Conservation (phyloP, 2,329 filamentous ascomycete genomes). For the Arthrobotrys musiformis region DNA sequence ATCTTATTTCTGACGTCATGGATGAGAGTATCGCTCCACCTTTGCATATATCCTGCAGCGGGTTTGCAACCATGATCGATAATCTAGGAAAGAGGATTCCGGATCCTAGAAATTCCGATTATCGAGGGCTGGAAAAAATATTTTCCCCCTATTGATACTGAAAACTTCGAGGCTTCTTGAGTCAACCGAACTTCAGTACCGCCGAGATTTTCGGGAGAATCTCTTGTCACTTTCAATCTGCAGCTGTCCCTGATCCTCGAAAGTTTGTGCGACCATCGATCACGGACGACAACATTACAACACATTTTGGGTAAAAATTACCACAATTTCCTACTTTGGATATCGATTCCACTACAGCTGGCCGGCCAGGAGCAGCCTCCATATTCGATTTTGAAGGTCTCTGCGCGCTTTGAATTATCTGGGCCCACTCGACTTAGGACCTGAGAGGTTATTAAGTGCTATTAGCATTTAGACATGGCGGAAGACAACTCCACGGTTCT, state of each 20-base stretch:
- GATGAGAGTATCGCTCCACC: neutral
- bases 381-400: neutral
- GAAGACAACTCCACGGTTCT: neutral
- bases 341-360: neutral
- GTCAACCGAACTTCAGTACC: neutral
- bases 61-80: neutral
- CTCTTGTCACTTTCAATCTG: neutral
- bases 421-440: neutral
- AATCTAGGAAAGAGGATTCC: neutral
- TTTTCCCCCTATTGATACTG: neutral
- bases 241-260: conserved; percentile 21
- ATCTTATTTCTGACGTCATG: conserved; percentile 5
- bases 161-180: neutral
- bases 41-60: neutral
- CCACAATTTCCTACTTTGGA: neutral
- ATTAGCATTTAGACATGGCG: neutral
- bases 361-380: neutral
- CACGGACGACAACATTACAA: neutral
- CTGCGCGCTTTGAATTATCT: no score
- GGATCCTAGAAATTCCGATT: neutral
- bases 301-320: conserved; percentile 15
- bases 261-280: conserved; percentile 9
- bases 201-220: neutral
- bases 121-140: neutral
- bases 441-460: neutral